These are phyloP conservation scores for Picea engelmannii DNA, from an alignment of 83 land plant species.

Conservation along the genomic window DNA sequence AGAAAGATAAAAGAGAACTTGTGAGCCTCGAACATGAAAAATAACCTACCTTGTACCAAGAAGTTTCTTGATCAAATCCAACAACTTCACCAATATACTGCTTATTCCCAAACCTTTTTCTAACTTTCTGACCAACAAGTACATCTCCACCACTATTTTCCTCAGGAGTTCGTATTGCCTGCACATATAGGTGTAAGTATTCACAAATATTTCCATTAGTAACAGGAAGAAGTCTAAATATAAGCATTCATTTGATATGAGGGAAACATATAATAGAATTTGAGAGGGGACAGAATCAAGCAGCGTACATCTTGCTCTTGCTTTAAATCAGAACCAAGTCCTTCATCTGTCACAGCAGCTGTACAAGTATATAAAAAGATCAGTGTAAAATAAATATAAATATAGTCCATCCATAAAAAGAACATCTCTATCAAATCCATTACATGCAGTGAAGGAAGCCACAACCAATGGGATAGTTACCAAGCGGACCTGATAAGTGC, in stretches of 20 bases:
- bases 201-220: too few relatives aligned
- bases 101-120: too few relatives aligned
- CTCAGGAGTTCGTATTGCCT: too few relatives aligned
- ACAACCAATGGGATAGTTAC: background rate
- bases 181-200: too few relatives aligned
- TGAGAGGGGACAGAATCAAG: background rate
- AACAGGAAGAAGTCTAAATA: too few relatives aligned
- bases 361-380: background rate
- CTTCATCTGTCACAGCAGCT: background rate
- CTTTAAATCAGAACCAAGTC: background rate
- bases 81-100: too few relatives aligned
- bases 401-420: background rate
- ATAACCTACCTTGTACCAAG: too few relatives aligned
- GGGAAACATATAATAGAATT: background rate
- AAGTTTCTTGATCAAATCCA: too few relatives aligned
- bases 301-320: conserved; percentile 2
- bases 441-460: background rate
- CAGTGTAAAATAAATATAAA: background rate
- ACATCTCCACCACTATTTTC: too few relatives aligned
- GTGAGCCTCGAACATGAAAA: too few relatives aligned
- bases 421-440: background rate
- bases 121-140: too few relatives aligned
- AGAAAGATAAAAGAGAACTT: too few relatives aligned
- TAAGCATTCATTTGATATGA: background rate
- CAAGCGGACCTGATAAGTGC: background rate